Evolutionary conservation across 345 rosid species (phyloP), one percentile per base, ranked within the genome.

Genomic region (Eucalyptus cladocalyx): DNA sequence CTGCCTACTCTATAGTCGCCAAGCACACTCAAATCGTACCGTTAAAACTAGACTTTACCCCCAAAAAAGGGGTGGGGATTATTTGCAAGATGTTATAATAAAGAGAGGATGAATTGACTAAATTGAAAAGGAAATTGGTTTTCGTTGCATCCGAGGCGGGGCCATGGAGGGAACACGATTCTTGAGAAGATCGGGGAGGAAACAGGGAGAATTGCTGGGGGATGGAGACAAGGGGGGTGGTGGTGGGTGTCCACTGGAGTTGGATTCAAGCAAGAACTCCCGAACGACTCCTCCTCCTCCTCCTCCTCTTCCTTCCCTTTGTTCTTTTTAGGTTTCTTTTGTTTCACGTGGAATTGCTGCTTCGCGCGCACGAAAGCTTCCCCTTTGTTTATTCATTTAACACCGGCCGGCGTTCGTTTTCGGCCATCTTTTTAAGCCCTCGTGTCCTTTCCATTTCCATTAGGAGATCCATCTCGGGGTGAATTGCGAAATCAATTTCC

Each of bases 1-100:
- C 14, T 11, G 5, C 0, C 3, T 37, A 2, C 2, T 12, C 2
- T 6, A 9, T 0, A 1, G 14, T 21, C 2, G 11, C 45, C 24
- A 0, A 3, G 8, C 8, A 19, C 14, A 2, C 81, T 37, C 45
- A 8, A 19, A 76, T 1, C 3, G 45, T 19, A 37, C 14, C 0
- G 5, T 76, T 21, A 4, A 21, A 72, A 21, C 6, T 76, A 76
- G 28, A 76, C 23, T 21, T 19, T 40, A 19, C 8, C 26, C 3
- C 5, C 0, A 1, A 34, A 67, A 32, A 8, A 9, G 11, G 15
- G 42, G 7, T 3, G 43, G 40, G 5, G 23, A 17, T 37, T 18
- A 34, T 34, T 7, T 7, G 17, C 26, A 37, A 72, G 5, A 72
- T 37, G 47, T 6, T 40, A 10, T 10, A 76, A 40, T 40, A 6